Conservation (phyloP, 1,284 basidiomycete genomes). For the Irpex sp. region DNA sequence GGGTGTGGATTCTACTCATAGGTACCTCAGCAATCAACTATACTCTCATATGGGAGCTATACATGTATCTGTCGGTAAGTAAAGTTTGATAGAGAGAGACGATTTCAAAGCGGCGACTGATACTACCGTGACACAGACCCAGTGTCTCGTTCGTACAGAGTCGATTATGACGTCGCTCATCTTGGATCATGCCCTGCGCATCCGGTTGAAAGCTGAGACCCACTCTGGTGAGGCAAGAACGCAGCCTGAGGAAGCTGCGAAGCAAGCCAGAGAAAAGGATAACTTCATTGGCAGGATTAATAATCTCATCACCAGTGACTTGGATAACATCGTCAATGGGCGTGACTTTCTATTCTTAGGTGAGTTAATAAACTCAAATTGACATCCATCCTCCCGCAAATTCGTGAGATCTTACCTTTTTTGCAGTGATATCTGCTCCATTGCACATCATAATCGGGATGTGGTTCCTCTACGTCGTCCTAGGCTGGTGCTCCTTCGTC, state of each 20-base stretch:
- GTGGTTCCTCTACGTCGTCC: slow-evolving; percentile 40
- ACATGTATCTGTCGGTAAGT: slow-evolving; percentile 25
- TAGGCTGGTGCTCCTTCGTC: slow-evolving; percentile 48
- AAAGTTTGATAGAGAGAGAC: no score
- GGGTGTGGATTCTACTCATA: slow-evolving; percentile 62
- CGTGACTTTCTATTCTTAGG: slow-evolving; percentile 25
- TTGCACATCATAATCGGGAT: slow-evolving; percentile 35
- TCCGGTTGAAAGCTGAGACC: slow-evolving; percentile 59
- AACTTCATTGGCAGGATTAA: slow-evolving; percentile 47
- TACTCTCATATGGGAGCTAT: slow-evolving; percentile 37
- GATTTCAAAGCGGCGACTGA: no score
- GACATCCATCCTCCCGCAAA: neutral
- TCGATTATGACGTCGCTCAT: slow-evolving; percentile 66
- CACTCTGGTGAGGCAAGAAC: no score
- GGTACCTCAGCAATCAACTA: slow-evolving; percentile 51
- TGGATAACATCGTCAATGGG: slow-evolving; percentile 26
- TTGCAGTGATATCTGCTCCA: slow-evolving; percentile 26
- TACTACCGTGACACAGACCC: slow-evolving; percentile 25
- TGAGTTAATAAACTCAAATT: neutral
- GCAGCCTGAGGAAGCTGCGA: slow-evolving; percentile 2
- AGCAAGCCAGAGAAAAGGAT: slow-evolving; percentile 23
- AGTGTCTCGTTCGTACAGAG: slow-evolving; percentile 50
- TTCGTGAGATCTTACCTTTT: no score
- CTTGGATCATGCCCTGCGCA: slow-evolving; percentile 68
- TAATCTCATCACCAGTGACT: slow-evolving; percentile 35